phyloP scores from a whole-genome alignment of 2,329 filamentous ascomycete genomes.

The Aspergillus felis region DNA sequence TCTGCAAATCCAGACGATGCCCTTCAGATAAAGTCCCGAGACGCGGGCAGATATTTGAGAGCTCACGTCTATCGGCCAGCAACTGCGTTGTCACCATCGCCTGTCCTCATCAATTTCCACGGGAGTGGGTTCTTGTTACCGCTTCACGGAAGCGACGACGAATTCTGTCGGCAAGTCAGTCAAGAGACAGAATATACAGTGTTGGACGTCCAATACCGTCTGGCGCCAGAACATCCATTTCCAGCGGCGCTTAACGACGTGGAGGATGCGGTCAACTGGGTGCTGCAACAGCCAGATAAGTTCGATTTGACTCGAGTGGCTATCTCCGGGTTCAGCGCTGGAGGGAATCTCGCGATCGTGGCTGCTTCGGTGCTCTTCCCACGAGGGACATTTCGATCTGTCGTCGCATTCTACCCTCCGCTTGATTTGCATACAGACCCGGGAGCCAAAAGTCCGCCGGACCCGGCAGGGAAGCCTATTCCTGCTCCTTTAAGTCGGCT shows the following conservation, averaged over 20 bases:
- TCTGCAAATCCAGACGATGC: slow-evolving; percentile 21
- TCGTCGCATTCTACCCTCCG: slow-evolving; percentile 33
- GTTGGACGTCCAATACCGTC: slow-evolving; percentile 38
- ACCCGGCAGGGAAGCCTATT: slow-evolving; percentile 17
- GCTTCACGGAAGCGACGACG: slow-evolving; percentile 27
- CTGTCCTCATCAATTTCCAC: slow-evolving; percentile 33
- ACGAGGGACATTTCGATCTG: slow-evolving; percentile 25
- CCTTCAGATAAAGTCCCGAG: slow-evolving; percentile 28
- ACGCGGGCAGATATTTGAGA: slow-evolving; percentile 26
- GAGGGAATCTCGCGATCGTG: slow-evolving; percentile 38
- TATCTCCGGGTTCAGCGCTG: slow-evolving; percentile 43
- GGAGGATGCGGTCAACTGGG: slow-evolving; percentile 37
- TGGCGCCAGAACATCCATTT: slow-evolving; percentile 40
- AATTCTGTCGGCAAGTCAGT: slow-evolving; percentile 27
- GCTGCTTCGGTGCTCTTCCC: slow-evolving; percentile 27
- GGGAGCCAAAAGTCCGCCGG: slow-evolving; percentile 20
- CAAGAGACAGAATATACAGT: slow-evolving; percentile 28
- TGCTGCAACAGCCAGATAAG: slow-evolving; percentile 28
- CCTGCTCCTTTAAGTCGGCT: slow-evolving; percentile 22
- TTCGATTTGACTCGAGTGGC: slow-evolving; percentile 33
- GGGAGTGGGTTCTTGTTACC: slow-evolving; percentile 34
- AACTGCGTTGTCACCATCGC: slow-evolving; percentile 15
- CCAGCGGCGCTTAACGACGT: slow-evolving; percentile 39
- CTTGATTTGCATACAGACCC: slow-evolving; percentile 21
- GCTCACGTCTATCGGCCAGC: slow-evolving; percentile 26